phyloP scores from a whole-genome alignment of 2,329 filamentous ascomycete species.

The Phoma sp. region DNA sequence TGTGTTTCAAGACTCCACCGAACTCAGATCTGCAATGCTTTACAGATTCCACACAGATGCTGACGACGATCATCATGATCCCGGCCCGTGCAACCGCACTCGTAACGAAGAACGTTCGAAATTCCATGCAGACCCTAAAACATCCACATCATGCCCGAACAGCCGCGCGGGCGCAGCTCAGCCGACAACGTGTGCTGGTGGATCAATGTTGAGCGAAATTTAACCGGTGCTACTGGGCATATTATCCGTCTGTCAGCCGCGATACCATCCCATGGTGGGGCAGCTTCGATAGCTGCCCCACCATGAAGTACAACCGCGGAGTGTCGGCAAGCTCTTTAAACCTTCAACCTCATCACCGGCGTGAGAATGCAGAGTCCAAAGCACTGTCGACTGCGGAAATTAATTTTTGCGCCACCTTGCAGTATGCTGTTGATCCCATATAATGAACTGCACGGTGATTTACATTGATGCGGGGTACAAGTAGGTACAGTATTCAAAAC shows the following conservation, averaged over 20 bases:
- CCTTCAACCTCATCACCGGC: neutral
- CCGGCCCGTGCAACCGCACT: neutral
- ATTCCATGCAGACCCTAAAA: slow-evolving; percentile 6
- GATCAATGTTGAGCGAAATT: slow-evolving; percentile 1
- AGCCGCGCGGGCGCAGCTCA: slow-evolving; percentile 1
- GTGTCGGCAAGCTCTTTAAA: neutral
- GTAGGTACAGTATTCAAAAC: neutral
- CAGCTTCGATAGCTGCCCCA: slow-evolving; percentile 12
- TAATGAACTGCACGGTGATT: neutral
- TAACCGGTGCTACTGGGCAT: slow-evolving; percentile 17
- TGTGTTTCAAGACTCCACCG: slow-evolving; percentile 8
- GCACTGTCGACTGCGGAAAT: neutral
- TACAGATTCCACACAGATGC: neutral
- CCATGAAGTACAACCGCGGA: slow-evolving; percentile 15
- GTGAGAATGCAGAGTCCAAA: neutral
- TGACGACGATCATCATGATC: neutral
- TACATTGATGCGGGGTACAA: slow-evolving; percentile 12
- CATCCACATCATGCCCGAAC: neutral
- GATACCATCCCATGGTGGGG: slow-evolving; percentile 2
- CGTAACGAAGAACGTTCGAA: neutral
- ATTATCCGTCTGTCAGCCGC: slow-evolving; percentile 15
- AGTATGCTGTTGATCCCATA: neutral
- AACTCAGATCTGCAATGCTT: neutral
- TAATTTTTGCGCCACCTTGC: neutral
- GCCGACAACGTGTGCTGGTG: slow-evolving; percentile 4